These are phyloP conservation scores for Thraustochytrium striatum DNA, from an alignment of 352 stramenopile species.

Conservation along the genomic window DNA sequence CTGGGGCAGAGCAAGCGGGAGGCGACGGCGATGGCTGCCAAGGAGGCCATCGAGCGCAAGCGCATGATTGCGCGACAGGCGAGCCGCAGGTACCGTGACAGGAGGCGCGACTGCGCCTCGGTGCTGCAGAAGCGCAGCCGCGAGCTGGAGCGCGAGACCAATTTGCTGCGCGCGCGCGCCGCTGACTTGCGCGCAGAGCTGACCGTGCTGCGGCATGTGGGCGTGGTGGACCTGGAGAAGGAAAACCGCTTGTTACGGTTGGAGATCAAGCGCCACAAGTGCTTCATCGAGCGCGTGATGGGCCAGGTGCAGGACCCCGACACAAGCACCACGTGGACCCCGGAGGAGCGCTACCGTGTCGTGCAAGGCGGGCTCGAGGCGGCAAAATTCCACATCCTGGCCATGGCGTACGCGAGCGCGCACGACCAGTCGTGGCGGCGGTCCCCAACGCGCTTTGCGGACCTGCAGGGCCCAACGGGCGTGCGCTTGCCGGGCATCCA, in stretches of 20 bases:
- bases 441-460: too few species aligned
- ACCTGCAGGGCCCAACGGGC: too few species aligned
- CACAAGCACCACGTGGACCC: not conserved
- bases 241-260: constrained; percentile 27
- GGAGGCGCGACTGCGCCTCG: too few species aligned
- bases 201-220: not conserved
- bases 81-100: too few species aligned
- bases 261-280: constrained; percentile 12
- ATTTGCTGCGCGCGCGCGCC: too few species aligned
- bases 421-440: not conserved
- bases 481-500: too few species aligned
- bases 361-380: constrained; percentile 3
- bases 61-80: too few species aligned
- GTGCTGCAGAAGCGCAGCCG: too few species aligned
- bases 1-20: too few species aligned
- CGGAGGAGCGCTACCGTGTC: constrained; percentile 7
- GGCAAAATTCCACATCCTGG: not conserved
- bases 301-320: not conserved
- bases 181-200: not conserved
- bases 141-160: too few species aligned
- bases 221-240: not conserved
- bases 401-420: constrained; percentile 24
- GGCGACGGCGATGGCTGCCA: too few species aligned
- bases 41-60: too few species aligned
- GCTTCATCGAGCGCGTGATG: not conserved